Percentiles rank a stretch among this genome's conserved stretches.
Conservation (phyloP, 2,329 filamentous ascomycete genomes). For the Magnaporthales sp. region DNA sequence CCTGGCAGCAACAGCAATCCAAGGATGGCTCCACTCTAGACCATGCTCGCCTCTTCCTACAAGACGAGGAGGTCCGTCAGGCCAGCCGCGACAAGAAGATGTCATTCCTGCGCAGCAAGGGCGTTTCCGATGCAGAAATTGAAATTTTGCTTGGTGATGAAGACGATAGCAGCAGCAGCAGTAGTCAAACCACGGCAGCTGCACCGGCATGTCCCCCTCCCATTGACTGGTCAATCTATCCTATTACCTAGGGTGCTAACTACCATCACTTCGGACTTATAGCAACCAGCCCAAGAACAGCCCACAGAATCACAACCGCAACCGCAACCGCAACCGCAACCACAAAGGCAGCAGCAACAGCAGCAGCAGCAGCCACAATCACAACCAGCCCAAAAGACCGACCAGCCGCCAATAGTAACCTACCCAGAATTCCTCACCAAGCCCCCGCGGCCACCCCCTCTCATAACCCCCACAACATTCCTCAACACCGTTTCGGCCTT, state of each 20-base stretch:
- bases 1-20: slow-evolving; percentile 10
- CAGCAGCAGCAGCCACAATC: not conserved
- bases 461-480: slow-evolving; percentile 53
- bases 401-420: slow-evolving; percentile 54
- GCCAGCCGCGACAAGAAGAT: slow-evolving; percentile 64
- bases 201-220: not conserved
- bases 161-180: not conserved
- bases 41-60: slow-evolving; percentile 66
- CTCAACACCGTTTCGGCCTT: slow-evolving; percentile 51
- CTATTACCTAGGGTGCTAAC: not conserved
- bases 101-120: slow-evolving; percentile 70
- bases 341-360: slow-evolving; percentile 3
- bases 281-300: not conserved
- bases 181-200: not conserved
- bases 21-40: slow-evolving; percentile 33
- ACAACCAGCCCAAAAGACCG: slow-evolving; percentile 20
- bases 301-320: not conserved
- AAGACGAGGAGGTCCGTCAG: slow-evolving; percentile 63
- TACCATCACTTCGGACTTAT: not conserved
- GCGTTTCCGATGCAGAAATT: slow-evolving; percentile 59
- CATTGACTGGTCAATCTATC: not conserved
- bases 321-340: slow-evolving; percentile 1
- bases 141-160: slow-evolving; percentile 47
- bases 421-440: slow-evolving; percentile 62
- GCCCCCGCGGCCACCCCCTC: slow-evolving; percentile 44